phyloP scores from a whole-genome alignment of 768 basidiomycete species.

The Lentinula boryana region DNA sequence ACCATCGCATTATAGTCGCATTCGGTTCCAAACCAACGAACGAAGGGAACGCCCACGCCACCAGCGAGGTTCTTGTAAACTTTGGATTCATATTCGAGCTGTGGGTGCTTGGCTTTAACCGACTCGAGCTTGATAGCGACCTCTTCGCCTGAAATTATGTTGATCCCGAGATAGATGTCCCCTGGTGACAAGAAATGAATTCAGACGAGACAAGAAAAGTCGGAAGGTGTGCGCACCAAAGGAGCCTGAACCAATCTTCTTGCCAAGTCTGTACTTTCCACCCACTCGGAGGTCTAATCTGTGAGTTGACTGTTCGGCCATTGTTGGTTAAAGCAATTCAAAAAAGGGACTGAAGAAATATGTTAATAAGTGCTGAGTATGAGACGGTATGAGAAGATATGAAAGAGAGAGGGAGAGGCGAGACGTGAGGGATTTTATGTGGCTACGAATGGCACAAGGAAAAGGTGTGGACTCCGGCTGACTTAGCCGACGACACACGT shows the following conservation, averaged over 20 bases:
- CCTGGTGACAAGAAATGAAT: conserved; percentile 37
- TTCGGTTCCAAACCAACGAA: conserved; percentile 91
- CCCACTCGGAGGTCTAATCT: conserved; percentile 86
- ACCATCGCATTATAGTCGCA: conserved; percentile 99
- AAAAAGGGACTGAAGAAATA: conserved; percentile 12
- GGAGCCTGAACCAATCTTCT: conserved; percentile 98
- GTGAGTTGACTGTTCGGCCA: conserved; percentile 69
- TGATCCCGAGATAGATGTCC: conserved; percentile 99
- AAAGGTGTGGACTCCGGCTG: conserved; percentile 8
- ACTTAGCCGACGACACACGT: conserved; percentile 7
- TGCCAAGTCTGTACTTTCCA: conserved; percentile 95
- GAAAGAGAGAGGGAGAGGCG: background rate
- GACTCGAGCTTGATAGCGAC: conserved; percentile 99
- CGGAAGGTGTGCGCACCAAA: conserved; percentile 62
- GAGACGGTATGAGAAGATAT: background rate
- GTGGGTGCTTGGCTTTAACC: conserved; percentile 99
- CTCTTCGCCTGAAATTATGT: conserved; percentile 99
- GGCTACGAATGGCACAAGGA: conserved; percentile 14
- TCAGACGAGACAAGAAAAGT: background rate
- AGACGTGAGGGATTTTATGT: conserved; percentile 12
- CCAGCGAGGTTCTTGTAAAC: conserved; percentile 98
- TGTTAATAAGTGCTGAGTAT: conserved; percentile 9
- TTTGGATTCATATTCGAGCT: conserved; percentile 97
- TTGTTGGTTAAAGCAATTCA: conserved; percentile 19
- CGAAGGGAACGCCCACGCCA: conserved; percentile 98